Conservation (phyloP, 306 rosid species). For the Sphenostylis stenocarpa region DNA sequence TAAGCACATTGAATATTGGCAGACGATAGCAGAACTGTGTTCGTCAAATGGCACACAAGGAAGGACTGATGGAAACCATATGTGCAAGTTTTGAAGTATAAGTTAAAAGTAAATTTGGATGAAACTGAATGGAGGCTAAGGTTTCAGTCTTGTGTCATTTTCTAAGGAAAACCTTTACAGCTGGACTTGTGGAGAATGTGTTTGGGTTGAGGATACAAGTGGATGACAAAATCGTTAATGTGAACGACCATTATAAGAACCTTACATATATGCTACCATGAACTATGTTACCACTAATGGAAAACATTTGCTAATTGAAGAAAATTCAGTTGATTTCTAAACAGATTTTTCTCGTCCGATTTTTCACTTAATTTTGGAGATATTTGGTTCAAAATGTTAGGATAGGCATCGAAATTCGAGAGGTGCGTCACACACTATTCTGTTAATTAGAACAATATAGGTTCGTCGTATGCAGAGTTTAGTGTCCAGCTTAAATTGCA, state of each 20-base stretch:
- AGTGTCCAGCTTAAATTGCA: not conserved
- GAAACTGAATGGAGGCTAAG: slow-evolving; percentile 33
- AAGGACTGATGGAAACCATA: slow-evolving; percentile 22
- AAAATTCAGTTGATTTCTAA: slow-evolving; percentile 14
- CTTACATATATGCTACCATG: slow-evolving; percentile 7
- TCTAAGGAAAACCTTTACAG: slow-evolving; percentile 41
- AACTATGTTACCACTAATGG: slow-evolving; percentile 19
- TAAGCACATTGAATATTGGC: slow-evolving; percentile 10
- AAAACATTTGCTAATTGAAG: slow-evolving; percentile 17
- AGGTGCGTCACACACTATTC: not conserved
- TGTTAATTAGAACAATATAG: not conserved
- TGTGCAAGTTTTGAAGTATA: slow-evolving; percentile 30
- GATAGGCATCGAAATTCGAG: not conserved
- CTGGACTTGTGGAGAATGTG: slow-evolving; percentile 28
- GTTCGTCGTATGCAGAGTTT: not conserved
- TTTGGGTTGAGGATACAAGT: slow-evolving; percentile 15
- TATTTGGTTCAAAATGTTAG: not conserved
- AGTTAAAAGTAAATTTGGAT: slow-evolving; percentile 31
- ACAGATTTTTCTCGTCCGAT: not conserved
- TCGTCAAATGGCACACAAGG: slow-evolving; percentile 24
- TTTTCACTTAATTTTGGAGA: not conserved
- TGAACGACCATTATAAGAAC: slow-evolving; percentile 16
- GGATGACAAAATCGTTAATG: slow-evolving; percentile 30
- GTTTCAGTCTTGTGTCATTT: slow-evolving; percentile 42
- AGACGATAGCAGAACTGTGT: slow-evolving; percentile 25